Conservation (phyloP, 495 filamentous ascomycete genomes). For the Aspergillus diversus region DNA sequence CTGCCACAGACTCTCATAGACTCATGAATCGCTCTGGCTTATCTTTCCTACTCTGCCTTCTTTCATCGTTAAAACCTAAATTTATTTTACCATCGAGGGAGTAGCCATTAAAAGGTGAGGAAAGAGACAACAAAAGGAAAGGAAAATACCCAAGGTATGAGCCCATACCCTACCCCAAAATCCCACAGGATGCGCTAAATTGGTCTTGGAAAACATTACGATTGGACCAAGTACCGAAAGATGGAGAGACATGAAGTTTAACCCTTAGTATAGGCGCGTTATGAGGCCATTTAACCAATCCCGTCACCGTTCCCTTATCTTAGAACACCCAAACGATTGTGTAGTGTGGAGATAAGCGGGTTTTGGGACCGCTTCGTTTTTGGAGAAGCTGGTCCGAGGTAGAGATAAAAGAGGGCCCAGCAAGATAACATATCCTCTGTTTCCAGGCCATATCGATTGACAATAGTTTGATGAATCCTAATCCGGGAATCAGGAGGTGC, state of each 20-base stretch:
- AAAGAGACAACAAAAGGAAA: background rate
- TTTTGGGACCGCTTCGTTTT: background rate
- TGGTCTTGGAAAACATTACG: background rate
- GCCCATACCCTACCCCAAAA: background rate
- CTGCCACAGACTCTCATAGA: too few relatives aligned
- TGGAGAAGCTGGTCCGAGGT: conserved; percentile 5
- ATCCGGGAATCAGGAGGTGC: background rate
- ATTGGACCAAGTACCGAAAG: conserved; percentile 1
- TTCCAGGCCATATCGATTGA: background rate
- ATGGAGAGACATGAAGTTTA: background rate
- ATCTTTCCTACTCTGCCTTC: background rate
- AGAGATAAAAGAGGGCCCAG: background rate
- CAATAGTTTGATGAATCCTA: background rate
- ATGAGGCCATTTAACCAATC: background rate
- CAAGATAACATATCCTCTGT: background rate
- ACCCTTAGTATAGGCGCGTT: background rate
- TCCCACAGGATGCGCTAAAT: background rate
- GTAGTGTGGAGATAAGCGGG: conserved; percentile 8
- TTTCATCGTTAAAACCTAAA: background rate
- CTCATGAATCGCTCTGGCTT: background rate
- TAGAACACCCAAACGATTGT: background rate
- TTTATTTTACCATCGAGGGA: background rate
- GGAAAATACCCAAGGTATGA: background rate
- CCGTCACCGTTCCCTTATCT: background rate
- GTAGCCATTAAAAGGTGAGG: background rate